phyloP scores from a whole-genome alignment of 768 basidiomycete genomes.

The Rhodotorula kratochvilovae region DNA sequence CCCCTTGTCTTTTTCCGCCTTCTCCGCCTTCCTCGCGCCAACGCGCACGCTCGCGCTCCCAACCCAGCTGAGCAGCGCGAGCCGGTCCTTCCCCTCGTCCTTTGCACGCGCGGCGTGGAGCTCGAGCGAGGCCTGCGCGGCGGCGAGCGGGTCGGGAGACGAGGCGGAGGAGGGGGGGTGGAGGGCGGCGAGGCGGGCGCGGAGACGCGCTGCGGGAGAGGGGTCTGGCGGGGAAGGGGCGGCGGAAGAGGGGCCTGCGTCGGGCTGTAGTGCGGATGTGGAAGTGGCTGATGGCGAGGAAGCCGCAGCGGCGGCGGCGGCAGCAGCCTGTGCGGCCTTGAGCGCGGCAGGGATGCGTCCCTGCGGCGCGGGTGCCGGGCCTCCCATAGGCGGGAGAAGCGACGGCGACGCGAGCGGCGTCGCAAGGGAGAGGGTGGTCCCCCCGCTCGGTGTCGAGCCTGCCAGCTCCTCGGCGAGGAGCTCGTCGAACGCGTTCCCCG shows the following conservation, averaged over 20 bases:
- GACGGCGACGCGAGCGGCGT: conserved; percentile 3
- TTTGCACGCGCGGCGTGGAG: neutral
- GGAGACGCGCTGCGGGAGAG: neutral
- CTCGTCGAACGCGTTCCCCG: conserved; percentile 21
- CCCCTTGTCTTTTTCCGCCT: neutral
- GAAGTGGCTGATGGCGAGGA: neutral
- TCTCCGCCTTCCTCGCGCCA: conserved; percentile 6
- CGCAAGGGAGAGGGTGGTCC: neutral
- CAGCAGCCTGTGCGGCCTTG: neutral
- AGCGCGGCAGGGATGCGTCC: neutral
- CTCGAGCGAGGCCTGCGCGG: neutral
- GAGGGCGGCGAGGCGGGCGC: neutral
- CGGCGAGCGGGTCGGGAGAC: neutral
- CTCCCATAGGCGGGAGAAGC: neutral
- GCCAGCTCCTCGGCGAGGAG: conserved; percentile 17
- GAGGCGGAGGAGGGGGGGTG: too few relatives aligned
- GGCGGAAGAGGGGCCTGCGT: neutral
- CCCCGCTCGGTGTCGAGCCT: neutral
- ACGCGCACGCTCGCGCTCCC: neutral
- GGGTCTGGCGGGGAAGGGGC: neutral
- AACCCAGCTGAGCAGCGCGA: conserved; percentile 11
- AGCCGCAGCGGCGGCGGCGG: neutral
- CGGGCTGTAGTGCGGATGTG: neutral
- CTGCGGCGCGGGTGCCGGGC: neutral
- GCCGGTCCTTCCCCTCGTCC: conserved; percentile 4